Conservation (phyloP, 2,329 filamentous ascomycete species). For the Emergomyces pasteurianus region DNA sequence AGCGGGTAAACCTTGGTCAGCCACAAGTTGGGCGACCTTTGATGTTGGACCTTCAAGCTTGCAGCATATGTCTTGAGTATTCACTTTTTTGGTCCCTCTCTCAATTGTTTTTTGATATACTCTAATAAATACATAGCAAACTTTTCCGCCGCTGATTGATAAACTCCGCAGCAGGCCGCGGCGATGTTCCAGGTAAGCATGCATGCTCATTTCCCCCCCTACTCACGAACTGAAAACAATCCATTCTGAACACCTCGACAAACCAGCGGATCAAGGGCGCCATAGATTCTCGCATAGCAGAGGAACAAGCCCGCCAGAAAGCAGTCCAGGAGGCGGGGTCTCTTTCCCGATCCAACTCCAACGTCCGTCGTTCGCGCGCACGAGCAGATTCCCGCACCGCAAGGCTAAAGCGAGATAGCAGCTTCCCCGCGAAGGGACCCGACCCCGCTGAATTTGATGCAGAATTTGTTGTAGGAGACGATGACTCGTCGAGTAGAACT, state of each 20-base stretch:
- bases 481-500: conserved; percentile 54
- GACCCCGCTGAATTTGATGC: conserved; percentile 82
- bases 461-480: conserved; percentile 77
- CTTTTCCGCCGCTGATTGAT: not conserved
- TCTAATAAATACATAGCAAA: not conserved
- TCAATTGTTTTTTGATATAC: not conserved
- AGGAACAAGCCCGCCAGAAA: conserved; percentile 76
- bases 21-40: not conserved
- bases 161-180: not conserved
- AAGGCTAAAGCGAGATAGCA: conserved; percentile 25
- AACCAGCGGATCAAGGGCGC: conserved; percentile 66
- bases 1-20: not conserved
- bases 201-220: not conserved
- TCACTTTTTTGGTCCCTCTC: not conserved
- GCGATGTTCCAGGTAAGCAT: conserved; percentile 22
- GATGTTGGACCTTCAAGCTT: not conserved
- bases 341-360: conserved; percentile 34
- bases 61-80: too few species aligned
- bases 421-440: conserved; percentile 44
- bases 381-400: conserved; percentile 14
- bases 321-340: conserved; percentile 28
- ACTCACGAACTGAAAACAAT: conserved; percentile 1
- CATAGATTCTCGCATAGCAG: conserved; percentile 76
- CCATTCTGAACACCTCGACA: not conserved
- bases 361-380: conserved; percentile 16